Percentiles rank a stretch among this genome's conserved stretches.
Conservation (phyloP, 768 basidiomycete genomes). For the Neoboletus brunneissimus region DNA sequence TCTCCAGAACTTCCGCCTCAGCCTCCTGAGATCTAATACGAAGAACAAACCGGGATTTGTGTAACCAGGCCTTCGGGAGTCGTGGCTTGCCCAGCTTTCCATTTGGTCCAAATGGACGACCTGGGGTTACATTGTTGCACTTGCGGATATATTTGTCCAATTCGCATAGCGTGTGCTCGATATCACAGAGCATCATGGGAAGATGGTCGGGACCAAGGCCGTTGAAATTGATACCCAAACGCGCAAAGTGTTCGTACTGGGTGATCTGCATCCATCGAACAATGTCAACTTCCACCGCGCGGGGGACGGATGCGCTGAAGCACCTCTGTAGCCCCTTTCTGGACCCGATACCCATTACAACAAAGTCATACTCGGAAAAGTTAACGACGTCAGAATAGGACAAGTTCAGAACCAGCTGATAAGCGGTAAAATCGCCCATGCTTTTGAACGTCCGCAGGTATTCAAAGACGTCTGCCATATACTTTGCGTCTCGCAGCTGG, state of each 20-base stretch:
- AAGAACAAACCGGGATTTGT: conserved; percentile 39
- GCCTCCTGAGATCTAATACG: conserved; percentile 41
- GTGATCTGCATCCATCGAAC: conserved; percentile 62
- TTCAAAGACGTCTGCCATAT: conserved; percentile 63
- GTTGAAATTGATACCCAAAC: conserved; percentile 52
- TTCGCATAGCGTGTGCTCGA: conserved; percentile 80
- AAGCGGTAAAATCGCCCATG: conserved; percentile 73
- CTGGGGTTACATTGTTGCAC: conserved; percentile 25
- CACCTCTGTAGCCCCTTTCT: conserved; percentile 64
- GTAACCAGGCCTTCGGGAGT: conserved; percentile 57
- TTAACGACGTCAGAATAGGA: conserved; percentile 56
- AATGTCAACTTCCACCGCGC: conserved; percentile 51
- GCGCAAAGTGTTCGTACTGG: conserved; percentile 59
- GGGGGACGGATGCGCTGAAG: conserved; percentile 47
- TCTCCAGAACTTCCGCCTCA: conserved; percentile 37
- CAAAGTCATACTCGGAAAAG: conserved; percentile 68
- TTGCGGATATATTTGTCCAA: conserved; percentile 71
- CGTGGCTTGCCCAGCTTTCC: conserved; percentile 23
- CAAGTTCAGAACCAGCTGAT: conserved; percentile 62
- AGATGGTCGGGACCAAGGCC: conserved; percentile 48
- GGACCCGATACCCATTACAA: conserved; percentile 66
- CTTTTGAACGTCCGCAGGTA: conserved; percentile 58
- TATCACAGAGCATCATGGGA: conserved; percentile 63
- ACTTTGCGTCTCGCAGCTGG: conserved; percentile 47
- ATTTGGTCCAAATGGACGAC: conserved; percentile 39